Evolutionary conservation across 1,284 basidiomycete genomes (phyloP).

Genomic region (Ustilago bromivora): DNA sequence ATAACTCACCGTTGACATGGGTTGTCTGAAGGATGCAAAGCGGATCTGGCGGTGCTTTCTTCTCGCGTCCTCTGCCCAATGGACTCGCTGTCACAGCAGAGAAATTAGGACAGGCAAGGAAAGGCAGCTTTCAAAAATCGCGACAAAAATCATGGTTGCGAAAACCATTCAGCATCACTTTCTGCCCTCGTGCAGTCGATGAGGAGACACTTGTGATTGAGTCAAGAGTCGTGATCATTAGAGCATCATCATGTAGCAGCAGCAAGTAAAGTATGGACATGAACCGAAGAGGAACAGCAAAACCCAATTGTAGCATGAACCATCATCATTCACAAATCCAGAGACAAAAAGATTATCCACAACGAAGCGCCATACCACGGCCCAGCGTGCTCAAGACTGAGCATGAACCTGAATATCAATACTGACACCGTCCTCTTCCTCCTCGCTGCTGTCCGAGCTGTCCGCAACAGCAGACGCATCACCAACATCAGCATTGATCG

Average conservation of each 20-base stretch:
- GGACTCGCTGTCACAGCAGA: neutral
- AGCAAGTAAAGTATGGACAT: neutral
- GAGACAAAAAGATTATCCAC: neutral
- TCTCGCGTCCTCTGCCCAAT: neutral
- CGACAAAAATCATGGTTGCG: neutral
- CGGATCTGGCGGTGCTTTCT: neutral
- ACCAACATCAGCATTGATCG: conserved; percentile 13
- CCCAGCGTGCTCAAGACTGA: neutral
- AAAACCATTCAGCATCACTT: neutral
- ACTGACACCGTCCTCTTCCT: conserved; percentile 34
- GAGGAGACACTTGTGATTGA: neutral
- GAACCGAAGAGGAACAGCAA: neutral
- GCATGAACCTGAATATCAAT: conserved; percentile 27
- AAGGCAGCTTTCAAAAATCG: neutral
- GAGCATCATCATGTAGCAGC: neutral
- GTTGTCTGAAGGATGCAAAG: neutral
- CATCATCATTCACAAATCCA: neutral
- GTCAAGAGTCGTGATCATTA: neutral
- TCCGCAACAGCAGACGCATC: neutral
- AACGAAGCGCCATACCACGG: neutral
- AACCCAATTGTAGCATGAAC: neutral
- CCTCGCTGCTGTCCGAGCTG: conserved; percentile 1
- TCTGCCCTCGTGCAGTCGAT: neutral
- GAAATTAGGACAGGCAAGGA: neutral
- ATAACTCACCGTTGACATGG: too few relatives aligned